Evolutionary conservation across 192 early-diverging fungal species (phyloP).

Genomic region (Kappamyces sp.): DNA sequence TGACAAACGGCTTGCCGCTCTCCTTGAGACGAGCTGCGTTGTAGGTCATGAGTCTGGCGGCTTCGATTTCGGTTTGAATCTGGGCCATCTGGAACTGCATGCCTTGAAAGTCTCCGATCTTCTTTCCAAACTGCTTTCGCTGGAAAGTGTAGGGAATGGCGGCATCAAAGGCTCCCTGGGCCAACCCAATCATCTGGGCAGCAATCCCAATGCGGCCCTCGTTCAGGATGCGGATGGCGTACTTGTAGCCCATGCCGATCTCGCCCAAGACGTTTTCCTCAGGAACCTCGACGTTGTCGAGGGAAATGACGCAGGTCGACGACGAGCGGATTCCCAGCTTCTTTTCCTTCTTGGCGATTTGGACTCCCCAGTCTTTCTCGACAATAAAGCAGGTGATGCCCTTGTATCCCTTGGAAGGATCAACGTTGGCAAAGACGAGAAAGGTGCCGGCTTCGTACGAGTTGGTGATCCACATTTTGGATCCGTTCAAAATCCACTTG

Average conservation of each 20-base stretch:
- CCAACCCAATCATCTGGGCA: constrained; percentile 95
- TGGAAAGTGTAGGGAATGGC: constrained; percentile 89
- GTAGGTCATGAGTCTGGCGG: constrained; percentile 91
- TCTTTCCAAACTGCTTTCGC: constrained; percentile 85
- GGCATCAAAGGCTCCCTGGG: constrained; percentile 86
- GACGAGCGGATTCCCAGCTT: constrained; percentile 96
- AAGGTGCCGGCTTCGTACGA: constrained; percentile 93
- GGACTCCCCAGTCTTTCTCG: constrained; percentile 85
- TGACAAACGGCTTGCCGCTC: constrained; percentile 76
- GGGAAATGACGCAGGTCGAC: constrained; percentile 93
- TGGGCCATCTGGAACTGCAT: constrained; percentile 78
- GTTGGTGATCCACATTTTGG: constrained; percentile 80
- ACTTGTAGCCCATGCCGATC: constrained; percentile 96
- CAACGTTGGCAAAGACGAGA: constrained; percentile 97
- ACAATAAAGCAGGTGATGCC: constrained; percentile 97
- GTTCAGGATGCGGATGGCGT: constrained; percentile 95
- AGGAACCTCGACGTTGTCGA: constrained; percentile 95
- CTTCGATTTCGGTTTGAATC: constrained; percentile 91
- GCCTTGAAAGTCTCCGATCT: constrained; percentile 83
- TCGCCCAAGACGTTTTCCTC: constrained; percentile 83
- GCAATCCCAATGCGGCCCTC: constrained; percentile 98
- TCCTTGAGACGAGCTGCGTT: constrained; percentile 95
- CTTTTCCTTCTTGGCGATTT: constrained; percentile 92
- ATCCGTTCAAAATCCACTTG: constrained; percentile 76
- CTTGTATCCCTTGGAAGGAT: constrained; percentile 87